Conservation (phyloP, 1,139 yeast species). For the Eremothecium sinecaudum region DNA sequence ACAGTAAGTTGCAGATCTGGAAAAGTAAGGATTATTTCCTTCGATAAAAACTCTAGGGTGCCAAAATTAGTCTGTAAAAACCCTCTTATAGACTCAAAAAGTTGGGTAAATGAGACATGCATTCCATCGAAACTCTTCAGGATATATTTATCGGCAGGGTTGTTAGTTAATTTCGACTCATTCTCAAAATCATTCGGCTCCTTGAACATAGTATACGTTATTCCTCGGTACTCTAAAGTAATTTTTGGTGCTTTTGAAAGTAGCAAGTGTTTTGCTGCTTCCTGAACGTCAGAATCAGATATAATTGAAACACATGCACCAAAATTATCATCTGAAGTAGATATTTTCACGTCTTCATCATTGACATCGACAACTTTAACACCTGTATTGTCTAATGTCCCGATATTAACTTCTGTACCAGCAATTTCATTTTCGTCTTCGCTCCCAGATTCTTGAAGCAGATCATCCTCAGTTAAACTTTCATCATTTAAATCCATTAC, state of each 20-base stretch:
- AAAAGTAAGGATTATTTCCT: conserved; percentile 23
- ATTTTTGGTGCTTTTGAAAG: conserved; percentile 13
- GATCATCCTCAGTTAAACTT: no score
- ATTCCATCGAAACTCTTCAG: conserved; percentile 18
- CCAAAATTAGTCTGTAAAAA: conserved; percentile 22
- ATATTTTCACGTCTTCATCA: no score
- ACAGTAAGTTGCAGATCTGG: conserved; percentile 25
- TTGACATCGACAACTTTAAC: no score
- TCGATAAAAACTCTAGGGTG: conserved; percentile 20
- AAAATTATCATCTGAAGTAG: conserved; percentile 1
- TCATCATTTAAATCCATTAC: no score
- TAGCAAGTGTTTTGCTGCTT: conserved; percentile 10
- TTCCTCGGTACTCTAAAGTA: conserved; percentile 15
- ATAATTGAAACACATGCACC: conserved; percentile 8
- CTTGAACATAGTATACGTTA: conserved; percentile 17
- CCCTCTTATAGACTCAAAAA: conserved; percentile 21
- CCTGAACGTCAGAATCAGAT: conserved; percentile 9
- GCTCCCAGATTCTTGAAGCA: no score
- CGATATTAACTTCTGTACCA: no score
- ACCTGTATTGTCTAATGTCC: no score
- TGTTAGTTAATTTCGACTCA: conserved; percentile 7
- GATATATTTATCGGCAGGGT: conserved; percentile 13
- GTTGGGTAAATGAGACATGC: conserved; percentile 18
- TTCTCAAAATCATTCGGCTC: conserved; percentile 13
- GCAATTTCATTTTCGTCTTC: no score